A percentile compares a stretch with the other conserved stretches of the same genome.
Conservation (phyloP, 352 stramenopile genomes). For the Elongisporangium prolatum region DNA sequence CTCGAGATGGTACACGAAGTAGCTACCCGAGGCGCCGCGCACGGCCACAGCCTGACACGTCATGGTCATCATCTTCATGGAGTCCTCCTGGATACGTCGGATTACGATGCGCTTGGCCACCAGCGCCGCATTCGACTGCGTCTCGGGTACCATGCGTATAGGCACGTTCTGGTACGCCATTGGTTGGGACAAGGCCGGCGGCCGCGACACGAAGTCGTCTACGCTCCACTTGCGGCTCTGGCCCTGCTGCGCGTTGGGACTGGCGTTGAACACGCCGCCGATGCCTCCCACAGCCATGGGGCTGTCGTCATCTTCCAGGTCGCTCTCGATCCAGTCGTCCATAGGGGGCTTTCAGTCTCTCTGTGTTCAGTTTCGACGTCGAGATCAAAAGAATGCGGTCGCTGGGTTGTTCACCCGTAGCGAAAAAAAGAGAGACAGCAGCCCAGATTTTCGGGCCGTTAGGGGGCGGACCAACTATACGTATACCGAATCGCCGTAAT, state of each 20-base stretch:
- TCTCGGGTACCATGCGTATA: constrained; percentile 44
- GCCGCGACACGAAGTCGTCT: constrained; percentile 18
- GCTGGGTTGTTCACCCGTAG: background rate
- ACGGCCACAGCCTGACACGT: constrained; percentile 68
- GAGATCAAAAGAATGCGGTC: background rate
- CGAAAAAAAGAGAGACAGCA: background rate
- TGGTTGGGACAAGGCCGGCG: constrained; percentile 16
- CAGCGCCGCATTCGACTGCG: constrained; percentile 18
- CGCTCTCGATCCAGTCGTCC: constrained; percentile 67
- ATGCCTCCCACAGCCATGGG: constrained; percentile 60
- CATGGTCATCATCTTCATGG: constrained; percentile 73
- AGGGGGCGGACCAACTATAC: background rate
- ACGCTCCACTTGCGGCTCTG: constrained; percentile 4
- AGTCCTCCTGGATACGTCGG: constrained; percentile 70
- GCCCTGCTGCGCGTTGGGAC: constrained; percentile 33
- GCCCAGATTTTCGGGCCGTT: background rate
- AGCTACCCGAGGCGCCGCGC: constrained; percentile 65
- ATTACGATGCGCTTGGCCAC: constrained; percentile 70
- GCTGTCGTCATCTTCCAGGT: constrained; percentile 53
- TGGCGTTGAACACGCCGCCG: constrained; percentile 69
- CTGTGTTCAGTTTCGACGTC: background rate
- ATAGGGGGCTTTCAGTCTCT: constrained; percentile 3
- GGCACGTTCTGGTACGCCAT: constrained; percentile 44
- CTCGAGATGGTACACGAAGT: constrained; percentile 84
- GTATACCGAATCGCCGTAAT: background rate